A percentile compares a stretch with the other conserved stretches of the same genome.
phyloP scores from a whole-genome alignment of 805 yeast genomes.

The Torulaspora quercuum region DNA sequence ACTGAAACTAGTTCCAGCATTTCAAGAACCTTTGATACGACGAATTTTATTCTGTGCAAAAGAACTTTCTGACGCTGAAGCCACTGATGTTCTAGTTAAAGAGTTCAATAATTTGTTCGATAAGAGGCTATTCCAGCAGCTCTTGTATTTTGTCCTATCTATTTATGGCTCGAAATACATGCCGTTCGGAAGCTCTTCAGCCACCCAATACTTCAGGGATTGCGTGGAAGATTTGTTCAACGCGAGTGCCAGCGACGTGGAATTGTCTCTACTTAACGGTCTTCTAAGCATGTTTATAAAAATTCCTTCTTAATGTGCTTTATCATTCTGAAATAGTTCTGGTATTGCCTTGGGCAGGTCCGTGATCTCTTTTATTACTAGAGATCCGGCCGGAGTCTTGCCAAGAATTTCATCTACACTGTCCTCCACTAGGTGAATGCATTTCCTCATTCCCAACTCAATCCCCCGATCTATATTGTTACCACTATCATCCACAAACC shows the following conservation, averaged over 20 bases:
- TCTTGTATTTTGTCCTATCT: conserved; percentile 29
- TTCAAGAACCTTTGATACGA: conserved; percentile 18
- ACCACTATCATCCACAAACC: conserved; percentile 85
- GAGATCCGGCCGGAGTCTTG: conserved; percentile 42
- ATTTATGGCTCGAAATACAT: conserved; percentile 24
- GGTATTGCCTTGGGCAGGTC: conserved; percentile 52
- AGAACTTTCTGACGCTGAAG: conserved; percentile 2
- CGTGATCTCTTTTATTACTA: conserved; percentile 53
- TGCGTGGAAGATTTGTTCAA: conserved; percentile 24
- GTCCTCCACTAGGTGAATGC: conserved; percentile 72
- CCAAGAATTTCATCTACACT: conserved; percentile 45
- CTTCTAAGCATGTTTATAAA: conserved; percentile 25
- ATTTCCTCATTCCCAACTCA: conserved; percentile 65
- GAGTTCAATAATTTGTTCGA: conserved; percentile 26
- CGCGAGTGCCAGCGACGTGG: conserved; percentile 27
- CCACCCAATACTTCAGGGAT: conserved; percentile 22
- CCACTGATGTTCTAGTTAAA: conserved; percentile 9
- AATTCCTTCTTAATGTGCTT: conserved; percentile 6
- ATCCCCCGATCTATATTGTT: conserved; percentile 73
- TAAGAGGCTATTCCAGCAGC: conserved; percentile 16
- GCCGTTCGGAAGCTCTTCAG: conserved; percentile 21
- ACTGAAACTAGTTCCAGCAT: conserved; percentile 19
- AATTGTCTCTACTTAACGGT: conserved; percentile 25
- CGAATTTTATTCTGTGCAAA: conserved; percentile 9
- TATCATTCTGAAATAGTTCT: conserved; percentile 43